phyloP scores from a whole-genome alignment of 345 rosid genomes.

The Populus euphratica region DNA sequence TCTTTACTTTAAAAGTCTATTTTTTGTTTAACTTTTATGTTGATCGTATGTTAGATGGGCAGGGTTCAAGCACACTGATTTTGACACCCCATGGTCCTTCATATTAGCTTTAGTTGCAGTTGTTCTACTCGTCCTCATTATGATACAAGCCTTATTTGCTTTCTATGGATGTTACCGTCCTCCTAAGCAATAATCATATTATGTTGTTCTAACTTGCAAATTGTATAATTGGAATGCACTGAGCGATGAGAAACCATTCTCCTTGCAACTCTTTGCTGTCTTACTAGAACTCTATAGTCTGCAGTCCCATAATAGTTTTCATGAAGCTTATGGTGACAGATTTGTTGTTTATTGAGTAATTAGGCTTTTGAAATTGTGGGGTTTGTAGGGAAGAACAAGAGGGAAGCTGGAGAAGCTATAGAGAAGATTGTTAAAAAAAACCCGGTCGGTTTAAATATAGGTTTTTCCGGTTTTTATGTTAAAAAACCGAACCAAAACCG shows the following conservation, averaged over 20 bases:
- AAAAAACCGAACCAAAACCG: too few species aligned
- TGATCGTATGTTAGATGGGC: slow-evolving; percentile 44
- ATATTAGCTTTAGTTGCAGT: slow-evolving; percentile 47
- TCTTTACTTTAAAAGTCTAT: too few species aligned
- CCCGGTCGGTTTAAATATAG: too few species aligned
- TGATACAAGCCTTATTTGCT: slow-evolving; percentile 40
- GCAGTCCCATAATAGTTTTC: too few species aligned
- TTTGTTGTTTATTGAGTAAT: neutral
- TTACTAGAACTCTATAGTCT: too few species aligned
- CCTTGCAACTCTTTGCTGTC: too few species aligned
- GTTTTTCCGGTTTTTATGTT: too few species aligned
- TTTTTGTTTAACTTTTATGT: too few species aligned
- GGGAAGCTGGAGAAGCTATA: slow-evolving; percentile 56
- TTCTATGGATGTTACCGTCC: slow-evolving; percentile 25
- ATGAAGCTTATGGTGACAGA: too few species aligned
- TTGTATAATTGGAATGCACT: too few species aligned
- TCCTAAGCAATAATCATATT: neutral
- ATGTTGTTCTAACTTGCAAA: too few species aligned
- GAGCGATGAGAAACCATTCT: too few species aligned
- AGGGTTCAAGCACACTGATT: slow-evolving; percentile 47
- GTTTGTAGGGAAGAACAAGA: slow-evolving; percentile 43
- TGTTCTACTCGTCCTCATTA: slow-evolving; percentile 42
- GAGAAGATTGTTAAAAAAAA: slow-evolving; percentile 37
- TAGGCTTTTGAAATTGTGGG: neutral
- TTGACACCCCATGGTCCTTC: slow-evolving; percentile 59